These are phyloP conservation scores for Zymoseptoria brevis DNA, from an alignment of 2,329 filamentous ascomycete species.

Conservation along the genomic window DNA sequence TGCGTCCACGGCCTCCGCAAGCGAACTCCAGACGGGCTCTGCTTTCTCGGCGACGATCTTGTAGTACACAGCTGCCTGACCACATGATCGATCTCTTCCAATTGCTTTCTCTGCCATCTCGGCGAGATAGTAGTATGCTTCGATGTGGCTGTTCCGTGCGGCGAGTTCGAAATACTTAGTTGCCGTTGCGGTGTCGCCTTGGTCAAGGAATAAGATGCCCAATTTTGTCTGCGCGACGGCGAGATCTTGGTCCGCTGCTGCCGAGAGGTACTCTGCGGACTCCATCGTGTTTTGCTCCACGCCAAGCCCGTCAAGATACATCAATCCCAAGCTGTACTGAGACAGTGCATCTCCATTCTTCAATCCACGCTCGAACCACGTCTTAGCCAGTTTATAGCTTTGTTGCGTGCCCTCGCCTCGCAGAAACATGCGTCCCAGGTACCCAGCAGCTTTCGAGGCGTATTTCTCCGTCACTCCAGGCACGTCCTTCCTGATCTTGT, in stretches of 20 bases:
- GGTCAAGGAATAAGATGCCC: conserved; percentile 77
- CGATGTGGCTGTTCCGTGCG: conserved; percentile 71
- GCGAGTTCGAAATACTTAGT: conserved; percentile 84
- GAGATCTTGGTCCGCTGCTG: conserved; percentile 73
- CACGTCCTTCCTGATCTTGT: conserved; percentile 62
- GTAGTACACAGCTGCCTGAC: conserved; percentile 71
- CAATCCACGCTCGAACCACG: conserved; percentile 78
- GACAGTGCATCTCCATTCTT: conserved; percentile 70
- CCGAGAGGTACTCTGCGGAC: conserved; percentile 68
- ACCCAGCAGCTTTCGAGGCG: conserved; percentile 76
- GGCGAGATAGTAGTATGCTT: conserved; percentile 85
- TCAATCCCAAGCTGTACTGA: conserved; percentile 74
- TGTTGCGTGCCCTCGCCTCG: conserved; percentile 78
- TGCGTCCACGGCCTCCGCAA: conserved; percentile 73
- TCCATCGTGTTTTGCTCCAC: conserved; percentile 60
- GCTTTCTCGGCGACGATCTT: conserved; percentile 86
- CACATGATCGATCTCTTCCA: conserved; percentile 70
- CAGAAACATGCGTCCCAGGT: conserved; percentile 80
- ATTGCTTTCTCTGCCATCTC: conserved; percentile 77
- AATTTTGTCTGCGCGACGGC: conserved; percentile 74
- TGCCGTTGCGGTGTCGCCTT: conserved; percentile 73
- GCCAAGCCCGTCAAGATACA: conserved; percentile 73
- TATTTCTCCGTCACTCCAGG: conserved; percentile 66
- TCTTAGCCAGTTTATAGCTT: conserved; percentile 65
- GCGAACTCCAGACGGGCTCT: conserved; percentile 73